These are phyloP conservation scores for Cymbopogon citratus DNA, from an alignment of 176 grass and related monocot species.

Conservation along the genomic window DNA sequence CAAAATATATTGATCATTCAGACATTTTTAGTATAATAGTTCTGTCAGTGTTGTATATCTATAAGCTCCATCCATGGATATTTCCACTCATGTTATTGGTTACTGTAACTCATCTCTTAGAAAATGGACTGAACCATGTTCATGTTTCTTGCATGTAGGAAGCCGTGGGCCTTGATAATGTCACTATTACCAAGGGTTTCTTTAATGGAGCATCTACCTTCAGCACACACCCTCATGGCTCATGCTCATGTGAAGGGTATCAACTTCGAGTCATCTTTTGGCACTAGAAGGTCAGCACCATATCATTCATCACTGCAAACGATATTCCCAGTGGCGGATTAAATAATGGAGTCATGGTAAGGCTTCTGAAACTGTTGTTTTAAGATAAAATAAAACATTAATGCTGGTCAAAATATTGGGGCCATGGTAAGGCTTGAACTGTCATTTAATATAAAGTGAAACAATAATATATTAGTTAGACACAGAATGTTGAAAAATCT, in stretches of 20 bases:
- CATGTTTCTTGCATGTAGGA: constrained; percentile 39
- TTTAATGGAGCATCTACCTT: constrained; percentile 70
- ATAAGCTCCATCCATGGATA: not conserved
- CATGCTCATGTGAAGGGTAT: constrained; percentile 20
- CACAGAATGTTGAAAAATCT: too few species aligned
- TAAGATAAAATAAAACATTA: too few species aligned
- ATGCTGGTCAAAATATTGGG: constrained; percentile 19
- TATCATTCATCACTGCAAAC: too few species aligned
- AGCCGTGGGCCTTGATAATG: constrained; percentile 65
- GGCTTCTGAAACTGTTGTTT: too few species aligned
- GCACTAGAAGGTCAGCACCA: too few species aligned
- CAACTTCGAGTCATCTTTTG: too few species aligned
- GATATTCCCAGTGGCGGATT: constrained; percentile 38
- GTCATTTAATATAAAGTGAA: too few species aligned
- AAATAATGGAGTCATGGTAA: too few species aligned
- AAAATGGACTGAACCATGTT: constrained; percentile 2
- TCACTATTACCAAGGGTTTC: constrained; percentile 63
- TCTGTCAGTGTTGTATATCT: too few species aligned
- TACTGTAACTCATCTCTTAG: not conserved
- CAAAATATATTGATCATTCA: too few species aligned
- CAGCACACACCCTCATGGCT: constrained; percentile 55
- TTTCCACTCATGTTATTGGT: not conserved
- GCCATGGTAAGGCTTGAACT: constrained; percentile 59
- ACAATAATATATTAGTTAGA: too few species aligned
- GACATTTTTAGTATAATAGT: too few species aligned